Evolutionary conservation across 2,329 filamentous ascomycete species (phyloP).

Genomic region (Paraphoma chrysanthemicola): DNA sequence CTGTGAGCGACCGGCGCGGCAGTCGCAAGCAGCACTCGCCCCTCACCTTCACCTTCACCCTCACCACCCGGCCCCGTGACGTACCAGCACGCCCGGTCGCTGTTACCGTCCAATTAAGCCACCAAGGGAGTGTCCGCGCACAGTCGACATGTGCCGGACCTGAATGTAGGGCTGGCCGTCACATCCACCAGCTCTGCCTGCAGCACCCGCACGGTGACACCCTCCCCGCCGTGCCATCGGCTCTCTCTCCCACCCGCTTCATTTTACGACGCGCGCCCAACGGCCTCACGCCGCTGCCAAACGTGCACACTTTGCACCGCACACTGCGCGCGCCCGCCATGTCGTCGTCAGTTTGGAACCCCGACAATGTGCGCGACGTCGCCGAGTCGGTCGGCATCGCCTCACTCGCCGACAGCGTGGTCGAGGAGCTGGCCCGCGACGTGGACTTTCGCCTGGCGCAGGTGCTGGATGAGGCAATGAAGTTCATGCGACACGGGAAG

Average conservation of each 20-base stretch:
- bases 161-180: constrained; percentile 40
- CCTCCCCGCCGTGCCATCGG: constrained; percentile 28
- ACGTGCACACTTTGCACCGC: constrained; percentile 14
- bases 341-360: constrained; percentile 79
- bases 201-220: constrained; percentile 35
- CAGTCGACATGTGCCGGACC: constrained; percentile 37
- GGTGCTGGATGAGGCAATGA: constrained; percentile 90
- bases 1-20: not conserved
- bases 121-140: constrained; percentile 20
- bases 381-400: constrained; percentile 93
- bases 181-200: constrained; percentile 31
- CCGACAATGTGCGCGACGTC: constrained; percentile 93
- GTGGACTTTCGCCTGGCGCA: constrained; percentile 95
- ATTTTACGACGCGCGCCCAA: constrained; percentile 13
- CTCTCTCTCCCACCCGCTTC: constrained; percentile 10
- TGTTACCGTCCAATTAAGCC: not conserved
- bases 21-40: not conserved
- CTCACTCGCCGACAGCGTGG: constrained; percentile 81
- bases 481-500: constrained; percentile 92
- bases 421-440: constrained; percentile 87
- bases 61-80: not conserved
- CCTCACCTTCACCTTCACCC: not conserved
- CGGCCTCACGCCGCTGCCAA: constrained; percentile 14
- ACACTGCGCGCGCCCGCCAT: constrained; percentile 26
- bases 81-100: not conserved